Evolutionary conservation across 768 basidiomycete species (phyloP), one percentile per base, ranked within the genome.

Genomic region (Naematelia aurantialba): DNA sequence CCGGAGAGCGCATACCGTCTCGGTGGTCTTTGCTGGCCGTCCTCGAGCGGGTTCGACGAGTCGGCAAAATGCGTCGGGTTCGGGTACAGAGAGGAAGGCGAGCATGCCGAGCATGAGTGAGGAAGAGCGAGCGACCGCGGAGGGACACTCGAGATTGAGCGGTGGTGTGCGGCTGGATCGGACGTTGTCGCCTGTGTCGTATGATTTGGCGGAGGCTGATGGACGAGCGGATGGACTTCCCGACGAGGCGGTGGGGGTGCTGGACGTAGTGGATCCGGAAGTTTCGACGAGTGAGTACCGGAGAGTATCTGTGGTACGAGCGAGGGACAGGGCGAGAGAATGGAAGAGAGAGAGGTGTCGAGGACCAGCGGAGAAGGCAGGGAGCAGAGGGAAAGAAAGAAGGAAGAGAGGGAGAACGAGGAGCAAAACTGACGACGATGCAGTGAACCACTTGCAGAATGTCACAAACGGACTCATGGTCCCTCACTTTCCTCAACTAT

Each of bases 171-270:
- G 29, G 34, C 24, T 34, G 8, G 44, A 52, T 17, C 24, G 45
- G 30, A 19, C 22, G 11, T 25, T 45, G n/a, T 44, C 54, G 12
- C 45, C 55, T 3, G 55, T 49, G 4, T 48, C 45, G 3, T 42
- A 30, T 19, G 55, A 56, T 19, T 12, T 56, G 11, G 19, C n/a
- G n/a, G 31, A 46, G 34, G 19, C 25, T 27, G 58, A 61, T 8
- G 60, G 60, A 19, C 55, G 60, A 19, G 65, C 59, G 14, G 74
- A 67, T 21, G 69, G 72, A 25, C 86, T 90, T 69, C 83, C 86
- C 60, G 87, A 90, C 67, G 86, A 89, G 66, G 83, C 90, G 48
- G 87, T 91, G 4, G 89, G 90, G 61, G 85, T 90, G 73, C 77
- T 91, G 64, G 89, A 91, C 76, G 86, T 85, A 51, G 48, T 71